Evolutionary conservation across 352 stramenopile species (phyloP).

Genomic region (Pythium sukuiense): DNA sequence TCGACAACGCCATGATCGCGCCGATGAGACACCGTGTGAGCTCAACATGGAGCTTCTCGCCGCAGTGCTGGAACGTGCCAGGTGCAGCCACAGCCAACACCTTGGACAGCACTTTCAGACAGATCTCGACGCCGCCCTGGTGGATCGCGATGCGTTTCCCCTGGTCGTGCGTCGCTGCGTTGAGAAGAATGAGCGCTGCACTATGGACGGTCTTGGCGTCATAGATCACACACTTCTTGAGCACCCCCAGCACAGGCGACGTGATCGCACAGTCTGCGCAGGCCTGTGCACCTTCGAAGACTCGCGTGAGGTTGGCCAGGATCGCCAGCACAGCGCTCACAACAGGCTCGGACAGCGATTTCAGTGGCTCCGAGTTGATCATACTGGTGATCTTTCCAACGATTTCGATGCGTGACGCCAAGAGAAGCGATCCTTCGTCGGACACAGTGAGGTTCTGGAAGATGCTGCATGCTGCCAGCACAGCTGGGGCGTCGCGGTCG

Average conservation of each 20-base stretch:
- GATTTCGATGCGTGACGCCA: constrained; percentile 41
- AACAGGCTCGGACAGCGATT: constrained; percentile 36
- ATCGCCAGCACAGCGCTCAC: constrained; percentile 41
- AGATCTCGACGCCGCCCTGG: constrained; percentile 50
- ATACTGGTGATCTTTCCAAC: constrained; percentile 45
- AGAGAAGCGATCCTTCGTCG: constrained; percentile 48
- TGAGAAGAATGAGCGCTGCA: constrained; percentile 46
- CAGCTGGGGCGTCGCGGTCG: constrained; percentile 44
- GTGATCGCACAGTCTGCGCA: constrained; percentile 47
- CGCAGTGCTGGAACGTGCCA: constrained; percentile 30
- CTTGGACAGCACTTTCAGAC: constrained; percentile 51
- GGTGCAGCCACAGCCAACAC: constrained; percentile 26
- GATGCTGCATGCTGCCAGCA: constrained; percentile 48
- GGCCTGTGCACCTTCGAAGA: constrained; percentile 51
- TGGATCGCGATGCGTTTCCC: constrained; percentile 55
- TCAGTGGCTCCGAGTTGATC: constrained; percentile 46
- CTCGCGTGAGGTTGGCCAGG: constrained; percentile 53
- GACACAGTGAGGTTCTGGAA: constrained; percentile 62
- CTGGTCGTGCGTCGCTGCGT: constrained; percentile 53
- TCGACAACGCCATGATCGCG: constrained; percentile 71
- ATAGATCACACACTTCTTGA: constrained; percentile 58
- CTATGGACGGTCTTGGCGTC: constrained; percentile 41
- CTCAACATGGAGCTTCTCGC: constrained; percentile 35
- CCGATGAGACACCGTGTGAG: constrained; percentile 52
- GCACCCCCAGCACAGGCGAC: constrained; percentile 45